Evolutionary conservation across 139 green algal species (phyloP), one percentile per base, ranked within the genome.

Genomic region (Ettlia oleoabundans): DNA sequence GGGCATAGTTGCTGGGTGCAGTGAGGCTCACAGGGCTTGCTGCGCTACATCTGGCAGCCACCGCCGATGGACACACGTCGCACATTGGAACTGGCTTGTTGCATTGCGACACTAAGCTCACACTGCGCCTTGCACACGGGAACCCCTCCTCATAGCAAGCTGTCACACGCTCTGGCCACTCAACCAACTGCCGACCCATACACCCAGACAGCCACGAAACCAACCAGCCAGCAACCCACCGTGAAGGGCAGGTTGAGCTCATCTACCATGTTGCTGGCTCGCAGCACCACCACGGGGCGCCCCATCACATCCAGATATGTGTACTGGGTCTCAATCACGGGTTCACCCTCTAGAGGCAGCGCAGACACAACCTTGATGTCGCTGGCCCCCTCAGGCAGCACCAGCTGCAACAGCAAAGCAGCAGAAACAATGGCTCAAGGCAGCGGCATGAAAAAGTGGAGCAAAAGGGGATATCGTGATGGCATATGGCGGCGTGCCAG

Each of bases 291-390:
- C 68, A 98, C 95, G 4, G 94, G 93, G 3, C 95, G 90, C 9
- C 95, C 95, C 26, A 82, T 61, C 1, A 92, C 92, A 86, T 98
- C 94, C 65, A 98, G 88, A 85, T 98, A 98, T 3, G 94, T 94
- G 86, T 88, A 94, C 81, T 86, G 90, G 51, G 1, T 37, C 9
- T 26, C 35, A 24, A 69, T 9, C 47, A 30, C 18, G 26, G 33
- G 77, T 21, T 6, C 24, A 15, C 3, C 63, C 42, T 82, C 42
- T 51, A 84, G 32, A 4, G 73, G 42, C 35, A 77, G 61, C 10
- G 51, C n/a, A 4, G 19, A 21, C 32, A 81, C 33, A 3, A 87
- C 64, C 53, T 78, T 52, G 37, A 94, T 91, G 78, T 82, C 71
- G 9, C 74, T 67, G 21, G 92, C 86, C 24, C 94, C 94, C 82